Base-by-base conservation (phyloP, 164 flowering plant species). In the Echeveria elegans region DNA sequence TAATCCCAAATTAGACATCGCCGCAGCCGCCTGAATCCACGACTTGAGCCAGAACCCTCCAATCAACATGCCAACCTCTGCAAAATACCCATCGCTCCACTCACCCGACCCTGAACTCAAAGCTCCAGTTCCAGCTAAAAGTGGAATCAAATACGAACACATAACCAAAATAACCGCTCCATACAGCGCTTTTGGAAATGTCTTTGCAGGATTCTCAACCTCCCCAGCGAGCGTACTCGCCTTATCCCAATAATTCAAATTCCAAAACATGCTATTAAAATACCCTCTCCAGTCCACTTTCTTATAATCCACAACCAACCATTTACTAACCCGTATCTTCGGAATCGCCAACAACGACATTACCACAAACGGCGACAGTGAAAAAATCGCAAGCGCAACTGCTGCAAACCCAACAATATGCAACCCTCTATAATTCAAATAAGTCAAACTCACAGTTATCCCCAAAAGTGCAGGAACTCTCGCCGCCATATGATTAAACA, bases 21-120 rank as follows among this genome's bases (percentile, higher is more conserved):
- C n/a, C n/a, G n/a, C n/a, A n/a, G n/a, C n/a, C n/a, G 85, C 96
- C 76, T 92, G 96, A n/a, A 89, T 89, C 97, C 97, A 92, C 84
- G 82, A 83, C 68, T 79, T 88, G 29, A 92, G 82, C 96, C 97
- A 89, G 53, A 73, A 60, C 28, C 98, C 98, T 21, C 96, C 98
- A 19, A 92, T 86, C 75, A 89, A 30, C 84, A 85, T 77, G 47
- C 95, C 98, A 52, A 85, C 87, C 67, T 92, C 86, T 0, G 98
- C 92, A 78, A 89, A 92, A 72, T 89, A 92, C 7, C 98, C 98
- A 69, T 89, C 98, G 47, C 77, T 86, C 98, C 98, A 92, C 68
- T 85, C 85, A 67, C 81, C 68, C 4, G 87, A 62, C 0, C 73
- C 58, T 10, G 82, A 50, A 0, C 59, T 69, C 71, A 85, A 67